A percentile compares a stretch with the other conserved stretches of the same genome.
Conservation (phyloP, 2,329 filamentous ascomycete genomes). For the Podosphaera fusca region DNA sequence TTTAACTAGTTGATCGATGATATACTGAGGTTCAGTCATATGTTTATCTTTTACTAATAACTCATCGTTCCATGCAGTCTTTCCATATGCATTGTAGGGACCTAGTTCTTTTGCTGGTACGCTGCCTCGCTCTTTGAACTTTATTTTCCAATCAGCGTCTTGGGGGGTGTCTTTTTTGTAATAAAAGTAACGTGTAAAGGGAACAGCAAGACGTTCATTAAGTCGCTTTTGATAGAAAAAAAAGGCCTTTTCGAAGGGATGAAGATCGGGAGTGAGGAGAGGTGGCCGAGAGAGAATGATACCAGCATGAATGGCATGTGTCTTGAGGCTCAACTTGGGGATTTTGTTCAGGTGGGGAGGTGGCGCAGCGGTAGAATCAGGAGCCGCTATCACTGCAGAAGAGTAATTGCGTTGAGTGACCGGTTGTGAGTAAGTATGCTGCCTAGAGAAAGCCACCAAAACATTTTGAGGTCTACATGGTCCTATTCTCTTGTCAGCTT, state of each 20-base stretch:
- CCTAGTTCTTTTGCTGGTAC: constrained; percentile 70
- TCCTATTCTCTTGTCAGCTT: no score
- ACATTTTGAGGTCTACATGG: no score
- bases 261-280: constrained; percentile 60
- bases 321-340: not conserved
- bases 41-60: constrained; percentile 51
- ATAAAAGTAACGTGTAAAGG: constrained; percentile 82
- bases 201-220: constrained; percentile 72
- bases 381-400: not conserved
- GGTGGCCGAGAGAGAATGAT: constrained; percentile 76
- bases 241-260: constrained; percentile 75
- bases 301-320: constrained; percentile 30
- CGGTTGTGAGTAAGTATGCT: no score
- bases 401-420: not conserved
- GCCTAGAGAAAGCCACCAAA: no score
- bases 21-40: constrained; percentile 23
- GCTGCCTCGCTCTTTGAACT: constrained; percentile 47
- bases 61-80: constrained; percentile 76
- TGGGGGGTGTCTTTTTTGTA: constrained; percentile 75
- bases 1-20: constrained; percentile 38
- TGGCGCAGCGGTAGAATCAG: no score
- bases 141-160: constrained; percentile 75
- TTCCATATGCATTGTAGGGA: constrained; percentile 51
- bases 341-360: not conserved
- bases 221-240: constrained; percentile 95